Base-by-base conservation (phyloP, 768 basidiomycete genomes). In the Gymnopilus dilepis region DNA sequence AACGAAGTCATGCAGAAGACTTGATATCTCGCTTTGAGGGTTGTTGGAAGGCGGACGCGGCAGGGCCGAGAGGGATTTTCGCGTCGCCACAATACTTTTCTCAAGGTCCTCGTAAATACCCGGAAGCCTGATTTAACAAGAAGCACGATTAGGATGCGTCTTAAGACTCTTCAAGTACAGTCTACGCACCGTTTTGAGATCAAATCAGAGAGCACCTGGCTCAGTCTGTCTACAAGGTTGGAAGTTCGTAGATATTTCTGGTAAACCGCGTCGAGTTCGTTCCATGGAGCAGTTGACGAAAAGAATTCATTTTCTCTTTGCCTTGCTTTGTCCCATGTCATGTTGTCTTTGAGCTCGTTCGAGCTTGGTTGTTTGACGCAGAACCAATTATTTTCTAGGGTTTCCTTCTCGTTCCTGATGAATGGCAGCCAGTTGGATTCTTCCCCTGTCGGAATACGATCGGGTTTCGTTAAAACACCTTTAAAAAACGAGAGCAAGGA, bases 391-490 rank as follows among this genome's bases (percentile, higher is more conserved):
- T 87, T 83, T 3, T 79, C 75, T 1, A 87, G 76, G 0, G 77
- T 63, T 59, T 84, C 78, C 6, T 75, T 77, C 28, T 87, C 85
- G 61, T 86, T 85, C 6, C 81, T 73, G 34, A 90, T 83, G 62
- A 85, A 82, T 0, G 72, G 72, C 1, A 90, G 59, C 91, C 90
- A 92, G 1, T 66, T 71, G 0, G 71, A 71, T 55, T 86, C 85
- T 31, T 87, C 84, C 0, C 84, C 86, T 1, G 69, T 52, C 0
- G 83, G 83, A 58, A 71, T 71, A 22, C 68, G 68, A 55, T 71
- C 68, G 6, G 70, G 68, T 52, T 93, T 92, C 0, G 90, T 93
- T 19, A 91, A 78, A 17, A 91, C 88, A 48, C 89, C 90, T 90
- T 59, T 7, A 12, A 31, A 34, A 11, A 7, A 6, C 19, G 34